Evolutionary conservation across 768 basidiomycete species (phyloP).

Genomic region (Suillus spraguei): DNA sequence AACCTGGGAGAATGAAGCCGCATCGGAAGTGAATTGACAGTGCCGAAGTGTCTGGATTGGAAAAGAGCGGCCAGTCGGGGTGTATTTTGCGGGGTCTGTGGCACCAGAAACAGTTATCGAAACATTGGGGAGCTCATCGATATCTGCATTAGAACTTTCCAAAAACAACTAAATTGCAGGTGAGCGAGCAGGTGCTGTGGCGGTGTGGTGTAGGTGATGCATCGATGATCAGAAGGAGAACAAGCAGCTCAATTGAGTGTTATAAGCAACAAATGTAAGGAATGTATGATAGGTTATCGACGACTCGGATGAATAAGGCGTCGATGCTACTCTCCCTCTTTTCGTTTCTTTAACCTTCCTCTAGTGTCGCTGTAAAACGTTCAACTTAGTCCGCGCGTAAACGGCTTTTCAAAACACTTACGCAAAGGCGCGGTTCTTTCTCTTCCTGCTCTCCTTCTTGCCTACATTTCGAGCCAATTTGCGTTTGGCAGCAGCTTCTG

Average conservation of each 20-base stretch:
- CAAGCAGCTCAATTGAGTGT: background rate
- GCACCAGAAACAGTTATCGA: no score
- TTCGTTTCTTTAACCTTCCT: slow-evolving; percentile 48
- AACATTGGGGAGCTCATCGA: no score
- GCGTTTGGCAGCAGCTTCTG: slow-evolving; percentile 74
- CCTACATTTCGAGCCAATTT: slow-evolving; percentile 69
- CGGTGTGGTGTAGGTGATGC: no score
- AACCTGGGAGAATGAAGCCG: no score
- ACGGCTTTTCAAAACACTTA: slow-evolving; percentile 38
- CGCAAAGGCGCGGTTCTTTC: slow-evolving; percentile 66
- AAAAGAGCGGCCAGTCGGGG: no score
- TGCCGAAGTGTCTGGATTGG: no score
- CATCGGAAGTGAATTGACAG: no score
- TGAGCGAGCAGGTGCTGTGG: no score
- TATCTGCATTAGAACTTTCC: no score
- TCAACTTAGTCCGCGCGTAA: background rate
- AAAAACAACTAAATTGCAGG: no score
- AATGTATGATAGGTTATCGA: background rate
- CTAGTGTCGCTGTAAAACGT: slow-evolving; percentile 44
- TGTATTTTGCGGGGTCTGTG: no score
- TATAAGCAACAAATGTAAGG: background rate
- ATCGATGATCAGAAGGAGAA: background rate
- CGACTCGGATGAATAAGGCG: background rate
- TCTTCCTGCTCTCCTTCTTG: slow-evolving; percentile 87
- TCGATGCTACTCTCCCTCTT: slow-evolving; percentile 32